These are phyloP conservation scores for Protomyces lactucae-debilis DNA, from an alignment of 1,139 yeast species.

Conservation along the genomic window DNA sequence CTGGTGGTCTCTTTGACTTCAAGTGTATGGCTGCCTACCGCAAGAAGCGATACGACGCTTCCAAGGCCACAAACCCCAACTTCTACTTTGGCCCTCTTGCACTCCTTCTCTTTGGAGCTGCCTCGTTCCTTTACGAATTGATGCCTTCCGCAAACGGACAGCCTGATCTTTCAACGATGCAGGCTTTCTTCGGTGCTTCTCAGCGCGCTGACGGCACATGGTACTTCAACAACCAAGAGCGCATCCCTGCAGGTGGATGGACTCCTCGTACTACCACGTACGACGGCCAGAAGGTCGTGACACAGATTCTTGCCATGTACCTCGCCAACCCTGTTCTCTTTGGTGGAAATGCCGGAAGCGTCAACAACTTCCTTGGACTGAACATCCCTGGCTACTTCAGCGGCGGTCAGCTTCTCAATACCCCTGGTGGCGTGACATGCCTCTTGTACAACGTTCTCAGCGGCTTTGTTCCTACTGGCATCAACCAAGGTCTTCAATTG, in stretches of 20 bases:
- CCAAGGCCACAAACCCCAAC: slow-evolving; percentile 19
- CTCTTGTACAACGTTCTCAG: slow-evolving; percentile 3
- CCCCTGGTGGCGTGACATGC: slow-evolving; percentile 4
- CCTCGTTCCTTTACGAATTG: slow-evolving; percentile 12
- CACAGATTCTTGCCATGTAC: slow-evolving; percentile 10
- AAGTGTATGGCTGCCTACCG: slow-evolving; percentile 19
- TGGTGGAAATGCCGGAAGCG: slow-evolving; percentile 16
- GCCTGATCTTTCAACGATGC: slow-evolving; percentile 14
- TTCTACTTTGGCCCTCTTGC: slow-evolving; percentile 22
- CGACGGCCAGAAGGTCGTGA: not conserved
- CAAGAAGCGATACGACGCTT: slow-evolving; percentile 13
- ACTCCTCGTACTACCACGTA: slow-evolving; percentile 17
- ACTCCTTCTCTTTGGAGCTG: slow-evolving; percentile 15
- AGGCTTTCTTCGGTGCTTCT: slow-evolving; percentile 22
- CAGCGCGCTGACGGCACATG: slow-evolving; percentile 13
- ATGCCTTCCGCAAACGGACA: slow-evolving; percentile 16
- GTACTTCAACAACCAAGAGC: slow-evolving; percentile 19
- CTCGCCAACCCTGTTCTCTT: slow-evolving; percentile 11
- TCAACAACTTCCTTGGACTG: slow-evolving; percentile 17
- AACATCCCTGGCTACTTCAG: slow-evolving; percentile 2
- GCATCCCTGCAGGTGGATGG: slow-evolving; percentile 16
- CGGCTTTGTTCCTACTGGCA: slow-evolving; percentile 14
- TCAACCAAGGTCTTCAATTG: not conserved
- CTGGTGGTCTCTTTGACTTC: slow-evolving; percentile 11
- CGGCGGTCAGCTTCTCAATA: not conserved